Evolutionary conservation across 139 green algal genomes (phyloP).

Genomic region (Chlorella sorokiniana): DNA sequence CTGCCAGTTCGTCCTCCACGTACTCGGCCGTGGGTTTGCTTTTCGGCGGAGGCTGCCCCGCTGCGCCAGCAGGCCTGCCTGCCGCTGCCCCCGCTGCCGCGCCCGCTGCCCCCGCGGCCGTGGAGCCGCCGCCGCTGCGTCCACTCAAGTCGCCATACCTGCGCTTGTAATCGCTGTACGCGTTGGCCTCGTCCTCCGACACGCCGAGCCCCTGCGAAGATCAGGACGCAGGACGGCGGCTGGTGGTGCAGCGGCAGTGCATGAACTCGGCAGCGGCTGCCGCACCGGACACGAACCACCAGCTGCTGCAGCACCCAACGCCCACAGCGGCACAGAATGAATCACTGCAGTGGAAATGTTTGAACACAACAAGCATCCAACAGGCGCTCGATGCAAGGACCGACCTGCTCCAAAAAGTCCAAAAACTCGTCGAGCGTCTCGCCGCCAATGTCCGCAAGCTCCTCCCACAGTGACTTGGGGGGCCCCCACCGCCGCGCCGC

Average conservation of each 20-base stretch:
- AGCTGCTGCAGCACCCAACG: too few species aligned
- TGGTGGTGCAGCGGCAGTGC: too few species aligned
- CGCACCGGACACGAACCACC: too few species aligned
- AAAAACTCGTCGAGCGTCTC: slow-evolving; percentile 75
- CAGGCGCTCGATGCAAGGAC: not conserved
- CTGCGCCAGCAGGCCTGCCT: not conserved
- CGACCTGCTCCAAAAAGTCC: slow-evolving; percentile 65
- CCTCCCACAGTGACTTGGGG: slow-evolving; percentile 57
- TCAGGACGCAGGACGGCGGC: too few species aligned
- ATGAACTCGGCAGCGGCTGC: too few species aligned
- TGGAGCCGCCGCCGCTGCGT: not conserved
- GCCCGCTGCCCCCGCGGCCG: not conserved
- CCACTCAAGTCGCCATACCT: slow-evolving; percentile 11
- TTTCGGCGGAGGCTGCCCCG: not conserved
- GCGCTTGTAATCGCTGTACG: not conserved
- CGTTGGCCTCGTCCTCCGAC: slow-evolving; percentile 12
- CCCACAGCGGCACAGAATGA: too few species aligned
- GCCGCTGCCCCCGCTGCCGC: not conserved
- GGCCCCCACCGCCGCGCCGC: not conserved
- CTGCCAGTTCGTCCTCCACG: slow-evolving; percentile 53
- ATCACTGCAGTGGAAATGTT: too few species aligned
- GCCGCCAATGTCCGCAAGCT: slow-evolving; percentile 64
- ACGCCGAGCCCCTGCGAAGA: slow-evolving; percentile 20
- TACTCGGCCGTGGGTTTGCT: slow-evolving; percentile 10
- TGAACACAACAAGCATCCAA: slow-evolving; percentile 29